Evolutionary conservation across 1,284 basidiomycete genomes (phyloP).

Genomic region (Schizophyllum commune): DNA sequence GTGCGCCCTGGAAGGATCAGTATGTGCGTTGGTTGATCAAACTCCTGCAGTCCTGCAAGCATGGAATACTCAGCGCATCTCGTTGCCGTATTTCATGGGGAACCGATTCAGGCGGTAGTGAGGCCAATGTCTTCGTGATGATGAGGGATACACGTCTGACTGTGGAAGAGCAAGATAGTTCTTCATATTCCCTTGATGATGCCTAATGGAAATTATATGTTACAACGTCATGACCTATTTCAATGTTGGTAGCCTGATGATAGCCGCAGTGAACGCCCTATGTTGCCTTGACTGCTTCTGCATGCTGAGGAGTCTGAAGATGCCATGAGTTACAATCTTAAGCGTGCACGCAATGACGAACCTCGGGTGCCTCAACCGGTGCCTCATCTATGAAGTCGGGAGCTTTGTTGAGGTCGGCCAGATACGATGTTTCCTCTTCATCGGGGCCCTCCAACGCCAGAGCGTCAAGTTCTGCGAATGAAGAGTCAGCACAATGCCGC

Average conservation of each 20-base stretch:
- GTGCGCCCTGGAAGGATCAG: slow-evolving; percentile 7
- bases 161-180: neutral
- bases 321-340: neutral
- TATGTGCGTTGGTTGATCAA: neutral
- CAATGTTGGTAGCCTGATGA: no score
- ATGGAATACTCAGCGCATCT: neutral
- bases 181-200: neutral
- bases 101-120: neutral
- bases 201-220: neutral
- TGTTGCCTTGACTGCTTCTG: neutral
- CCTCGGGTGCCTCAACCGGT: slow-evolving; percentile 62
- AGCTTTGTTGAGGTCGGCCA: slow-evolving; percentile 75
- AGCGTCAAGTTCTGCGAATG: slow-evolving; percentile 74
- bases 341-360: no score
- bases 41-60: neutral
- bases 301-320: neutral
- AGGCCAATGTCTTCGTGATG: neutral
- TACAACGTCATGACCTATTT: neutral
- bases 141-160: neutral
- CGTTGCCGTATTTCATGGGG: neutral
- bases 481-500: neutral
- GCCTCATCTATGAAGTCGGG: slow-evolving; percentile 89
- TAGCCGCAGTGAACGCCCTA: neutral
- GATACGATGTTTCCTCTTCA: slow-evolving; percentile 76
- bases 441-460: slow-evolving; percentile 56